These are phyloP conservation scores for Begonia peltatifolia DNA, from an alignment of 306 rosid genomes.

Conservation along the genomic window DNA sequence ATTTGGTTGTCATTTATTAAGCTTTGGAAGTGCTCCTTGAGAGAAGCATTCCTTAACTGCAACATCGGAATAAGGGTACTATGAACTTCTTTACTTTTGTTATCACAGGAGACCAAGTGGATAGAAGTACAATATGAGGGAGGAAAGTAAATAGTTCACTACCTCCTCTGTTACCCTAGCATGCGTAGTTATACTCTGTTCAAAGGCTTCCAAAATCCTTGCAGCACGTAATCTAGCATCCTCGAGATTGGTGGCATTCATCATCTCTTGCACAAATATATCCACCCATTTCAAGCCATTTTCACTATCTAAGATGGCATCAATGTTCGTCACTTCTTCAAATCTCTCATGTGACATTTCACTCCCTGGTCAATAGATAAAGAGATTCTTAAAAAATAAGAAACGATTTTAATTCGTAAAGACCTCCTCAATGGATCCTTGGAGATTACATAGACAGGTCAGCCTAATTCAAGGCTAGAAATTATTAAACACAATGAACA, in stretches of 20 bases:
- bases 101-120: too few species aligned
- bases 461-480: too few species aligned
- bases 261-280: conserved; percentile 28
- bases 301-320: conserved; percentile 1
- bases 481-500: background rate
- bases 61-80: background rate
- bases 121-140: too few species aligned
- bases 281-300: conserved; percentile 24
- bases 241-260: conserved; percentile 13
- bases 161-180: conserved; percentile 5
- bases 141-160: too few species aligned
- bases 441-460: too few species aligned
- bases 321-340: conserved; percentile 8
- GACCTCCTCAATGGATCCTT: too few species aligned
- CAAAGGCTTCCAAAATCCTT: conserved; percentile 25
- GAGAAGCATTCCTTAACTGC: conserved; percentile 19
- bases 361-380: conserved; percentile 16
- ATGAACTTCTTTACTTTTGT: background rate
- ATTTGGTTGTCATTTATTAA: conserved; percentile 29
- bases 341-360: conserved; percentile 11
- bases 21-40: conserved; percentile 22
- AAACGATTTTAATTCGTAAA: too few species aligned
- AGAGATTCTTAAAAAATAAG: too few species aligned
- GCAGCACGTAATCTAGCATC: conserved; percentile 25
- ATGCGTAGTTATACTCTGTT: conserved; percentile 12